phyloP scores from a whole-genome alignment of 805 yeast species.

The Cyberlindnera lachancei region DNA sequence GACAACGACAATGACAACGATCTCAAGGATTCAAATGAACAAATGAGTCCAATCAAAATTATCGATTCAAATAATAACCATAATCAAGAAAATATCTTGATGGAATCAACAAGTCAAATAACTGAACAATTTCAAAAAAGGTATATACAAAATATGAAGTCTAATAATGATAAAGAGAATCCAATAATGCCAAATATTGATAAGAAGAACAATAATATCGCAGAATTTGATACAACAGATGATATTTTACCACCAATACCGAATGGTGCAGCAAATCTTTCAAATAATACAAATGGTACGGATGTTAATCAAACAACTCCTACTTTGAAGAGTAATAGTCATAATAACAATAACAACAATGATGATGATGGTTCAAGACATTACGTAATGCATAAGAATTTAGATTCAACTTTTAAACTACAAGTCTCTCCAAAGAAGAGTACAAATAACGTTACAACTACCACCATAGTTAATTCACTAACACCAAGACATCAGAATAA shows the following conservation, averaged over 20 bases:
- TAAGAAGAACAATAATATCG: slow-evolving; percentile 3
- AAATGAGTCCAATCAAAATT: slow-evolving; percentile 22
- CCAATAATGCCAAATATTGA: slow-evolving; percentile 24
- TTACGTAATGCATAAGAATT: slow-evolving; percentile 16
- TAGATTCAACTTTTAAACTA: slow-evolving; percentile 18
- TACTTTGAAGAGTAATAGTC: slow-evolving; percentile 12
- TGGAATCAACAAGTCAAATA: slow-evolving; percentile 20
- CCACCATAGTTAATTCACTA: slow-evolving; percentile 13
- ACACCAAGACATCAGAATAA: slow-evolving; percentile 16
- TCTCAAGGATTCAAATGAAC: slow-evolving; percentile 18
- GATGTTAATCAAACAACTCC: slow-evolving; percentile 23
- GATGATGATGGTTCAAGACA: slow-evolving; percentile 10
- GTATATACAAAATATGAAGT: slow-evolving; percentile 7
- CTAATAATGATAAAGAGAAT: slow-evolving; percentile 8
- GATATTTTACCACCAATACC: slow-evolving; percentile 22
- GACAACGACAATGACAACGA: slow-evolving; percentile 3
- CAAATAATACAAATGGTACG: slow-evolving; percentile 20
- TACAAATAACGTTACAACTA: slow-evolving; percentile 4
- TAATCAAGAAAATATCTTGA: slow-evolving; percentile 12
- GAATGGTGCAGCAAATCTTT: slow-evolving; percentile 16
- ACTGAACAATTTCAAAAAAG: slow-evolving; percentile 13
- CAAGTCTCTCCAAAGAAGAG: slow-evolving; percentile 20
- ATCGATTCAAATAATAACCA: slow-evolving; percentile 8
- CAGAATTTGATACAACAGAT: slow-evolving; percentile 23
- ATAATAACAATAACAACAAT: slow-evolving; percentile 6